A percentile compares a stretch with the other conserved stretches of the same genome.
phyloP scores from a whole-genome alignment of 2,329 filamentous ascomycete genomes.

The Hypoxylon sp. region DNA sequence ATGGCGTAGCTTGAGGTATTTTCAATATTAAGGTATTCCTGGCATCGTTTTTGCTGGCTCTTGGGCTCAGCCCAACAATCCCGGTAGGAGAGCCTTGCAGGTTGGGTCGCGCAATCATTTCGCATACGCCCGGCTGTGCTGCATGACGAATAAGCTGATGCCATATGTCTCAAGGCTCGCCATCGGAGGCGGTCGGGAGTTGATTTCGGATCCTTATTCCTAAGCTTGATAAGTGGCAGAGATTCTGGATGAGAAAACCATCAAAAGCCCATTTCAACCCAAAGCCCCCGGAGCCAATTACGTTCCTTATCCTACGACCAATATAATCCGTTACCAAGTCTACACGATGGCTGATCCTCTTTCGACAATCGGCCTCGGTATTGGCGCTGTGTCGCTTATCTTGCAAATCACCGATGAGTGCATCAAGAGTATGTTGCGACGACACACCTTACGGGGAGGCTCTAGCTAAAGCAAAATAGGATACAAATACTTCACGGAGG shows the following conservation, averaged over 20 bases:
- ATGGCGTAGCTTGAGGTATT: too few species aligned
- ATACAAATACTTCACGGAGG: conserved; percentile 33
- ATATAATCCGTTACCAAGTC: neutral
- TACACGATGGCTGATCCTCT: conserved; percentile 18
- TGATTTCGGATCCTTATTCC: too few species aligned
- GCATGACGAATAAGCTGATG: too few species aligned
- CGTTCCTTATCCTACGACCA: neutral
- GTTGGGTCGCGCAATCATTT: too few species aligned
- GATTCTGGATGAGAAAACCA: neutral
- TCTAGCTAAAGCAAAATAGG: conserved; percentile 3
- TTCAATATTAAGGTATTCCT: too few species aligned
- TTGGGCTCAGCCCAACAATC: too few species aligned
- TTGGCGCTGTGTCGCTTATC: conserved; percentile 15
- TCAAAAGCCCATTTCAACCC: neutral
- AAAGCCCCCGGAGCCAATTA: neutral
- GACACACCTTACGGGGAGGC: neutral
- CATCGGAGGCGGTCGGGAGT: too few species aligned
- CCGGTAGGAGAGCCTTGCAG: too few species aligned
- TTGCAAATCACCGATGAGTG: conserved; percentile 25
- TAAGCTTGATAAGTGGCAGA: neutral
- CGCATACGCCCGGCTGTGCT: too few species aligned
- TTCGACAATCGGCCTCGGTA: conserved; percentile 11
- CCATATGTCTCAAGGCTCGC: too few species aligned
- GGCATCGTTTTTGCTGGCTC: too few species aligned
- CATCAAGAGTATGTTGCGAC: conserved; percentile 9